Base-by-base conservation (phyloP, 1,139 yeast genomes). In the Candida buenavistaensis region DNA sequence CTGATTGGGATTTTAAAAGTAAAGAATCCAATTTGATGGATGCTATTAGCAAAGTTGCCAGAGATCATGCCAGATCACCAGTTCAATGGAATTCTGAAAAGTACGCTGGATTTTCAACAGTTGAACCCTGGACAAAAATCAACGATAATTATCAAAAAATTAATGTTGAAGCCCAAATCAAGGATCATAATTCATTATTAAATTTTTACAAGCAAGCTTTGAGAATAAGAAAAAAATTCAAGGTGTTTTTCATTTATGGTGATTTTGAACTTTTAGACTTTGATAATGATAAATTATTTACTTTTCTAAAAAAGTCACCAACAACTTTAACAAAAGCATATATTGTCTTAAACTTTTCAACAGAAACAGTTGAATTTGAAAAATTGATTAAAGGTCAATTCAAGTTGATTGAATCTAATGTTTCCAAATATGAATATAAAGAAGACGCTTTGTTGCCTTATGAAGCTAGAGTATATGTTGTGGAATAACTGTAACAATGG, bases 21-120 rank as follows among this genome's bases (percentile, higher is more conserved):
- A 54, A 57, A 40, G 52, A 56, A 40, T 46, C 51, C 26, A 44
- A 47, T 30, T 55, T 63, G 36, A 43, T 69, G 57, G 63, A 64
- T 36, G 50, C 44, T 19, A 53, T 70, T 39, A 57, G 59, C 38
- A 47, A 68, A 34, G 41, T 68, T 14, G 73, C 78, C 9, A 63
- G 82, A 51, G 82, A 77, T 49, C 66, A 78, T 46, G 72, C 80
- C 5, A 65, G 83, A 51, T 65, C 80, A 6, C 83, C 83, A 21
- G 73, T 78, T 44, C 82, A 75, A 50, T 78, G 83, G 83, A 71
- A 68, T 41, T 51, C 51, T 31, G 48, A 64, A 2, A 59, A 50
- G 8, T 48, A 65, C 42, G 79, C 63, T 22, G 82, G 83, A 0
- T 77, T 78, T 52, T 55, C 79, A 10, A 54, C 65, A 2, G 72